These are phyloP conservation scores for Sungouiella thailandica DNA, from an alignment of 805 yeast genomes.

Conservation along the genomic window DNA sequence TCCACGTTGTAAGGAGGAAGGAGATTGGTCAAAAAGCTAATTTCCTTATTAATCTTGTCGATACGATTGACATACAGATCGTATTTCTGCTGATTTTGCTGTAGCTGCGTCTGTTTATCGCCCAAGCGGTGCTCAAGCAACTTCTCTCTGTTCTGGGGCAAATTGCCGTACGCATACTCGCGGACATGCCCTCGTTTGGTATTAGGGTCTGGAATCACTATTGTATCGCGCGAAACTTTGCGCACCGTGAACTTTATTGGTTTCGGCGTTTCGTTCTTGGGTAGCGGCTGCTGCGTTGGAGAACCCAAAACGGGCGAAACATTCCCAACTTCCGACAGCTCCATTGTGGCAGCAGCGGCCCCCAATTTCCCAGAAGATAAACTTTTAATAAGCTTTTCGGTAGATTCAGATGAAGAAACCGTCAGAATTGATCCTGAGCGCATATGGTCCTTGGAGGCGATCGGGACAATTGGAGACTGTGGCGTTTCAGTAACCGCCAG, in stretches of 20 bases:
- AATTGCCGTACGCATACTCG: constrained; percentile 13
- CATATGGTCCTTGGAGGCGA: too few relatives aligned
- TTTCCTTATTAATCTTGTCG: constrained; percentile 37
- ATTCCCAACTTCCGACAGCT: too few relatives aligned
- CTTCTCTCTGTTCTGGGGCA: constrained; percentile 13
- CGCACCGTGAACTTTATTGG: constrained; percentile 18
- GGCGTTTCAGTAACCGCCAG: too few relatives aligned
- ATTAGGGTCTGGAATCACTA: constrained; percentile 2
- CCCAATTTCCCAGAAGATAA: constrained; percentile 8
- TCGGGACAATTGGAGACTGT: too few relatives aligned
- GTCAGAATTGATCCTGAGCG: constrained; percentile 6
- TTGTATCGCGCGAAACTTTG: constrained; percentile 14
- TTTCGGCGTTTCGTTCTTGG: constrained; percentile 7
- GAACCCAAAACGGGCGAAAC: too few relatives aligned
- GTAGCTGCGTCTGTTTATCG: constrained; percentile 10
- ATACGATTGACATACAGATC: constrained; percentile 28
- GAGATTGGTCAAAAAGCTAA: constrained; percentile 31
- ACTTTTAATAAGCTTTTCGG: constrained; percentile 10
- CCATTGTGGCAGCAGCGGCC: not conserved
- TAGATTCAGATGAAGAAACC: constrained; percentile 13
- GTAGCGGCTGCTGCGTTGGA: constrained; percentile 3
- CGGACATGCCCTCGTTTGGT: constrained; percentile 1
- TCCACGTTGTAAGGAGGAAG: constrained; percentile 43
- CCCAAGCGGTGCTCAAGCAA: constrained; percentile 6
- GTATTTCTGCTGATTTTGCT: constrained; percentile 26